Conservation (phyloP, 345 rosid species). For the Salix dunnii region DNA sequence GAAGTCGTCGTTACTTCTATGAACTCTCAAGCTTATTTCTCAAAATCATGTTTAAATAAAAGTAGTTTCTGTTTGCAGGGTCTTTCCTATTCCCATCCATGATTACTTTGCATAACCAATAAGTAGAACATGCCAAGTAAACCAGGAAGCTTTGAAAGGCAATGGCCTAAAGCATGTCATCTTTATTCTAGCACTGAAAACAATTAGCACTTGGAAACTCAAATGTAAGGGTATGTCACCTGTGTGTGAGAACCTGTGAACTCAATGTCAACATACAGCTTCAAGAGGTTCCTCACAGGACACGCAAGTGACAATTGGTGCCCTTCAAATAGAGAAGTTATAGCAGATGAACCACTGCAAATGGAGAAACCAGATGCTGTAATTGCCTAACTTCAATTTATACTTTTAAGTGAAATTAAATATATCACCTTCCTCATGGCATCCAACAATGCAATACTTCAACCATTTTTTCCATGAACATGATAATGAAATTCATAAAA, state of each 20-base stretch:
- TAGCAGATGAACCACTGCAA: slow-evolving; percentile 79
- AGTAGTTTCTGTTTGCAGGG: not conserved
- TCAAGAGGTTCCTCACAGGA: slow-evolving; percentile 95
- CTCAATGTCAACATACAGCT: slow-evolving; percentile 98
- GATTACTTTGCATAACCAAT: not conserved
- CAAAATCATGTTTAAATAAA: not conserved
- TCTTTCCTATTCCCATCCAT: not conserved
- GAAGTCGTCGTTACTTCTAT: not conserved
- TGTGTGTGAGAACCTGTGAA: slow-evolving; percentile 98
- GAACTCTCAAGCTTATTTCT: not conserved
- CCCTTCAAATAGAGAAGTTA: slow-evolving; percentile 82
- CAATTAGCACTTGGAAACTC: slow-evolving; percentile 1
- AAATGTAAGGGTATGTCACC: slow-evolving; percentile 41
- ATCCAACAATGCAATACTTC: too few species aligned
- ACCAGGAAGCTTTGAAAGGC: not conserved
- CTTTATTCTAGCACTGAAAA: not conserved
- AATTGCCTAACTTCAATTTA: not conserved
- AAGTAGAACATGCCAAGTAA: not conserved
- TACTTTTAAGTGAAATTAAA: slow-evolving; percentile 7
- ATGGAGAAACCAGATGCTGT: too few species aligned
- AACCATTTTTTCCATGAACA: too few species aligned
- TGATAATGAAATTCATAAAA: too few species aligned
- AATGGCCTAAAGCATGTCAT: not conserved
- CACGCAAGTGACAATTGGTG: slow-evolving; percentile 85
- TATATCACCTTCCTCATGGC: too few species aligned